Evolutionary conservation across 2,329 filamentous ascomycete genomes (phyloP), one percentile per base, ranked within the genome.

Genomic region (Fusarium sp.): DNA sequence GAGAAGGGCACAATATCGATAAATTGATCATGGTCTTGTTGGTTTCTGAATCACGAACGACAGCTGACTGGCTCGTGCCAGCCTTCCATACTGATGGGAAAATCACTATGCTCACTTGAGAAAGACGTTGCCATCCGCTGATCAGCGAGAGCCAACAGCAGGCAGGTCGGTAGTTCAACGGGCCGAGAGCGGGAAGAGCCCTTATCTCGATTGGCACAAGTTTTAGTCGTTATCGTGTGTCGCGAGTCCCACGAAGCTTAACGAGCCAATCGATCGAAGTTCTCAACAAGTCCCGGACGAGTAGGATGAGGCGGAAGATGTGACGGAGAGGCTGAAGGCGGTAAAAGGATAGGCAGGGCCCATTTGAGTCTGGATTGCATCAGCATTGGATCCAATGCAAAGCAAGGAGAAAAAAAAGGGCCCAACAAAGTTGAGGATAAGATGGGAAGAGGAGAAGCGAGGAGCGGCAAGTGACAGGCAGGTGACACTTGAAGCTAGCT

Each of bases 301-400:
- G 34, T 51, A 54, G 18, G 58, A 38, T 23, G 46, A 44, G 23
- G 23, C 27, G 57, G 34, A 67, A 25, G 53, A 56, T 54, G 27
- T 23, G 40, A 25, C 54, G 49, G 57, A 64, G 55, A 65, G 54
- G 68, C 62, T 42, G 20, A 62, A 56, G 31, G 42, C 58, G 10
- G 53, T 14, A 55, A 70, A 64, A 64, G 61, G 62, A 60, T 61
- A 71, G 64, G 53, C 60, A 59, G 65, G 70, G 68, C 59, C 63
- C 51, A 67, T 65, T 54, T 29, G 51, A 62, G 68, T 71, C 71
- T 74, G 63, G 71, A 74, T 71, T 66, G 59, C 53, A 69, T 49
- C 66, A 68, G 64, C 46, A 65, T 66, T 44, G 40, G 40, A 44
- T n/a, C 40, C 40, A 44, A 44, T 44, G 58, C 62, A 60, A 60